These are phyloP conservation scores for Podaxis sp. DNA, from an alignment of 768 basidiomycete species.

Conservation along the genomic window DNA sequence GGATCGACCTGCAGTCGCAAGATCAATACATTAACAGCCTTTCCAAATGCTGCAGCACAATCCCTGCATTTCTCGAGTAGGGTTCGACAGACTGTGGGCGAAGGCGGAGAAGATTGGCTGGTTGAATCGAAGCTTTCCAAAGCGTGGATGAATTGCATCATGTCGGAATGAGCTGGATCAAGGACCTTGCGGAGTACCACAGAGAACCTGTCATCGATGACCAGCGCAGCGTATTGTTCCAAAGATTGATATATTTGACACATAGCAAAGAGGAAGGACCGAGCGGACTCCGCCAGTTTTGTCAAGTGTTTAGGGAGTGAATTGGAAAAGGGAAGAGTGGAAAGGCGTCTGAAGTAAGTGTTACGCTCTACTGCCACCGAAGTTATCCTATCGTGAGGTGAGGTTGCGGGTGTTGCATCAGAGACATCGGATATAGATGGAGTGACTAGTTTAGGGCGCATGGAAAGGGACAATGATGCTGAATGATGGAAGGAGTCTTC, in stretches of 20 bases:
- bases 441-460: constrained; percentile 16
- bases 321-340: constrained; percentile 64
- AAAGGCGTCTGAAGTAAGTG: constrained; percentile 92
- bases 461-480: constrained; percentile 25
- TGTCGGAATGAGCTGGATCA: constrained; percentile 77
- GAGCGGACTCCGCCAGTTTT: constrained; percentile 78
- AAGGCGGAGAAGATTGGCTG: constrained; percentile 64
- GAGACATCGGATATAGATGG: constrained; percentile 32
- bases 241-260: constrained; percentile 89
- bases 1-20: constrained; percentile 76
- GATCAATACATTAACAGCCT: constrained; percentile 79
- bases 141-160: constrained; percentile 79
- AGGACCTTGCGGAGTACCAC: constrained; percentile 80
- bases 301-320: constrained; percentile 68
- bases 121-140: constrained; percentile 89
- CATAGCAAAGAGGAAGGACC: constrained; percentile 87
- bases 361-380: constrained; percentile 78
- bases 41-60: constrained; percentile 77
- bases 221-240: constrained; percentile 81
- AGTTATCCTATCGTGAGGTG: constrained; percentile 24
- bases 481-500: constrained; percentile 18
- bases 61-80: constrained; percentile 84
- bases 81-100: constrained; percentile 65
- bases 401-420: constrained; percentile 22
- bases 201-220: constrained; percentile 78